A percentile compares a stretch with the other conserved stretches of the same genome.
Evolutionary conservation across 352 stramenopile species (phyloP).

Genomic region (Pythium myriotylum): DNA sequence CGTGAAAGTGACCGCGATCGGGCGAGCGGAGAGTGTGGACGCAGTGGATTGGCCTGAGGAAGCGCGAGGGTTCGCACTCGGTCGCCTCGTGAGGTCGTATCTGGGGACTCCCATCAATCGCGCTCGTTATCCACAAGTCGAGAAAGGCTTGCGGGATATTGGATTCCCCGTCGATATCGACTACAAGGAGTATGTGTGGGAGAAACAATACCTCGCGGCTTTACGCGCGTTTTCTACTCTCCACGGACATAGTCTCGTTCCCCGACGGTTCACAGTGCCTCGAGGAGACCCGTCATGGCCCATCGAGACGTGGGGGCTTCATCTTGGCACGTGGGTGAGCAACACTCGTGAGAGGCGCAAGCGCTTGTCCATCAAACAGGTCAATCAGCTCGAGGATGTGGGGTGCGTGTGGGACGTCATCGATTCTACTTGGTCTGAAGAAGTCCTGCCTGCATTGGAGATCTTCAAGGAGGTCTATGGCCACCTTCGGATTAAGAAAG

Average conservation of each 20-base stretch:
- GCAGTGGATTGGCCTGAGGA: conserved; percentile 4
- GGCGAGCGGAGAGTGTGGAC: neutral
- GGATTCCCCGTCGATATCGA: conserved; percentile 17
- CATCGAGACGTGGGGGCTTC: conserved; percentile 33
- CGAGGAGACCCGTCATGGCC: conserved; percentile 31
- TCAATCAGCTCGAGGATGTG: conserved; percentile 13
- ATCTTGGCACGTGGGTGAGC: conserved; percentile 34
- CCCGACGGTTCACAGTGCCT: conserved; percentile 36
- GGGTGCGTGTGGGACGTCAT: conserved; percentile 16
- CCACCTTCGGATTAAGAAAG: conserved; percentile 9
- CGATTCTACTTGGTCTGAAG: conserved; percentile 18
- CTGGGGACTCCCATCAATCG: conserved; percentile 3
- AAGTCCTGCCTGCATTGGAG: conserved; percentile 23
- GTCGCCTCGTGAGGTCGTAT: conserved; percentile 12
- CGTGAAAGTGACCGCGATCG: too few relatives aligned
- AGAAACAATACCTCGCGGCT: conserved; percentile 5
- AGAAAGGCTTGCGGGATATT: conserved; percentile 4
- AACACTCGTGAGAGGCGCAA: neutral
- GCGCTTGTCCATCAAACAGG: neutral
- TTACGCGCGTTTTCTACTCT: conserved; percentile 34
- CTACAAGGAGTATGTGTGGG: conserved; percentile 9
- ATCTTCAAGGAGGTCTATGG: conserved; percentile 3
- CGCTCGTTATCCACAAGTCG: conserved; percentile 1
- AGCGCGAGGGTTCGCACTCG: conserved; percentile 7
- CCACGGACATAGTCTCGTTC: conserved; percentile 36